phyloP scores from a whole-genome alignment of 345 rosid genomes.

The Excoecaria agallocha region DNA sequence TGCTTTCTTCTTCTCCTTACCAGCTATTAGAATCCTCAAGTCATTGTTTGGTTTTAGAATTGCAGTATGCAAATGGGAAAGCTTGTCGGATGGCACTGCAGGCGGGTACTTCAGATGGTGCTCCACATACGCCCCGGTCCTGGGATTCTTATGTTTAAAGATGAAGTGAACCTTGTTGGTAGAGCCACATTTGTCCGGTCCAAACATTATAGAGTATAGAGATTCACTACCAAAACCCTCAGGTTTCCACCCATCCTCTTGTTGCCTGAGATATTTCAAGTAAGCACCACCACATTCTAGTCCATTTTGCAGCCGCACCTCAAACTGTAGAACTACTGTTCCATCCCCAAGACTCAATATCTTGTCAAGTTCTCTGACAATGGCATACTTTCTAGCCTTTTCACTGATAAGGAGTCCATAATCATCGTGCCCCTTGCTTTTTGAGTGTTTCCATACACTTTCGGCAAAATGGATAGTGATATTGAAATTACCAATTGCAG shows the following conservation, averaged over 20 bases:
- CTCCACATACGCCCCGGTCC: slow-evolving; percentile 71
- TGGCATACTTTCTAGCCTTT: too few relatives aligned
- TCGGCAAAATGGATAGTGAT: too few relatives aligned
- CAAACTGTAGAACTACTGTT: too few relatives aligned
- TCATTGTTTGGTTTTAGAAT: slow-evolving; percentile 71
- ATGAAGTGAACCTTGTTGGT: slow-evolving; percentile 93
- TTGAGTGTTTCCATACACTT: too few relatives aligned
- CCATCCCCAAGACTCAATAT: too few relatives aligned
- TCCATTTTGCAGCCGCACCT: too few relatives aligned
- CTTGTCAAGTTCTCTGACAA: too few relatives aligned
- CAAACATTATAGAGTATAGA: slow-evolving; percentile 85
- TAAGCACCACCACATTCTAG: too few relatives aligned
- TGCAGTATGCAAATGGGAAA: slow-evolving; percentile 80
- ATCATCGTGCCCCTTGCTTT: too few relatives aligned
- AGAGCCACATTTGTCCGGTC: slow-evolving; percentile 84
- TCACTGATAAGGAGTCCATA: too few relatives aligned
- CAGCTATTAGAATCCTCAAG: slow-evolving; percentile 58
- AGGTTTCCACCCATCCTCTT: slow-evolving; percentile 32
- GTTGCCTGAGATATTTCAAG: too few relatives aligned
- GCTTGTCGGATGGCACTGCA: slow-evolving; percentile 74
- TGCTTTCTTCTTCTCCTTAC: slow-evolving; percentile 78
- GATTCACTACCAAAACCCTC: slow-evolving; percentile 67
- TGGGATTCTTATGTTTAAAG: slow-evolving; percentile 83
- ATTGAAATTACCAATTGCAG: too few relatives aligned
- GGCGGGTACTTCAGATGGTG: slow-evolving; percentile 84